Base-by-base conservation (phyloP, 495 filamentous ascomycete genomes). In the Choiromyces venosus region DNA sequence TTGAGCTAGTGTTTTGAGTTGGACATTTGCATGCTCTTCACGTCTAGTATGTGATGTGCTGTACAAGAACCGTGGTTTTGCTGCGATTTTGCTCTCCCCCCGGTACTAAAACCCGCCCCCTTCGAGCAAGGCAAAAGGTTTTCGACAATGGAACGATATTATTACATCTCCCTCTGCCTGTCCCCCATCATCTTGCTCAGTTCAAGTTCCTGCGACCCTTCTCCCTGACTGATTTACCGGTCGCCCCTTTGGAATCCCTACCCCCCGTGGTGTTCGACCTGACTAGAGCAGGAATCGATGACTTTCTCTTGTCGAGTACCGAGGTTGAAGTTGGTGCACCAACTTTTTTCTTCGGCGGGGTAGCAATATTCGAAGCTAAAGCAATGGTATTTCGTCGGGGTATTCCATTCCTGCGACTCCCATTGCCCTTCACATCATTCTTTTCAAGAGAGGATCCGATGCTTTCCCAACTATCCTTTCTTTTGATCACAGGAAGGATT, bases 231-330 rank as follows among this genome's bases (percentile, higher is more conserved):
- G n/a, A 25, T 25, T 56, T 56, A 56, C 46, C 5, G n/a, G 69
- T 69, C 33, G 72, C 46, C 74, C 70, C 66, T 67, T 70, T 42
- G 40, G 68, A 74, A 42, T 29, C 71, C 73, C 73, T 72, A 67
- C 46, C n/a, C 39, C 68, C 69, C 56, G 74, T 68, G 29, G 75
- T 76, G 52, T 38, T 72, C 16, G 56, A 71, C 66, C 69, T 77
- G n/a, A 69, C 66, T 44, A 77, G 38, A 38, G 74, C 36, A 21
- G 74, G 72, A 29, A 73, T 66, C 33, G 38, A 69, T 10, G 56
- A 66, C 72, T 73, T 69, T 52, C 71, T 73, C 21, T 29, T 56
- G 10, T 56, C 46, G 46, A 29, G n/a, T 12, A 25, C n/a, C 46
- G 9, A 56, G 46, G n/a, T 14, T 56, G n/a, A 10, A 3, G 12